These are phyloP conservation scores for Raphanus sativus DNA, from an alignment of 345 rosid species.

Conservation along the genomic window DNA sequence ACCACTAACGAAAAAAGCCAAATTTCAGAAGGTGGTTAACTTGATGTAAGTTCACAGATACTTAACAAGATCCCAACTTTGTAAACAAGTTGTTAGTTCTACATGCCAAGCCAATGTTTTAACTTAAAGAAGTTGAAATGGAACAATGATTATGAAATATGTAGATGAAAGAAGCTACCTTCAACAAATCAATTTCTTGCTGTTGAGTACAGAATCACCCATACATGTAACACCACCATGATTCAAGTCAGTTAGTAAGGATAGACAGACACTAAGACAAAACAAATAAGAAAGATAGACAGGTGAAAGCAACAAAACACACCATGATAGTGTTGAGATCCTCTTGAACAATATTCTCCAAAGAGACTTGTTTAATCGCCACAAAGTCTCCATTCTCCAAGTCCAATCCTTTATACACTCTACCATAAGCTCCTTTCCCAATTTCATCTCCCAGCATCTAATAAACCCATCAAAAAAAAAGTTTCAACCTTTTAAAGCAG, in stretches of 20 bases:
- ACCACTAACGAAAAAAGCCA: background rate
- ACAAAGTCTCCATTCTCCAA: slow-evolving; percentile 99
- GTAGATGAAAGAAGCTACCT: slow-evolving; percentile 51
- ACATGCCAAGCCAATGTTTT: background rate
- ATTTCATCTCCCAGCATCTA: slow-evolving; percentile 99
- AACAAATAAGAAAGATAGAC: slow-evolving; percentile 3
- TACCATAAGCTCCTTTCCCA: slow-evolving; percentile 98
- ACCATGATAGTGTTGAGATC: slow-evolving; percentile 98
- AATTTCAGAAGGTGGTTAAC: background rate
- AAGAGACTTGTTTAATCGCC: slow-evolving; percentile 94
- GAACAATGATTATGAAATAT: background rate
- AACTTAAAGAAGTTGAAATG: background rate
- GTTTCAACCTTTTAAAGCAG: background rate
- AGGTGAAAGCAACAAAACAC: slow-evolving; percentile 37
- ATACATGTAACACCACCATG: slow-evolving; percentile 39
- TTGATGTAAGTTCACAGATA: background rate
- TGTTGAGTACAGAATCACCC: slow-evolving; percentile 41
- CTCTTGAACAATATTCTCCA: slow-evolving; percentile 98
- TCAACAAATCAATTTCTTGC: slow-evolving; percentile 98
- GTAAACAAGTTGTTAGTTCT: background rate
- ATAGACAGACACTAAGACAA: slow-evolving; percentile 8
- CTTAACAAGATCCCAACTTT: background rate
- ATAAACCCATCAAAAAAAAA: background rate
- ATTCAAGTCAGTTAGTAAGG: slow-evolving; percentile 37
- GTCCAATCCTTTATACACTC: slow-evolving; percentile 98